Conservation (phyloP, 2,329 filamentous ascomycete species). For the Arthrobotrys megalospora region DNA sequence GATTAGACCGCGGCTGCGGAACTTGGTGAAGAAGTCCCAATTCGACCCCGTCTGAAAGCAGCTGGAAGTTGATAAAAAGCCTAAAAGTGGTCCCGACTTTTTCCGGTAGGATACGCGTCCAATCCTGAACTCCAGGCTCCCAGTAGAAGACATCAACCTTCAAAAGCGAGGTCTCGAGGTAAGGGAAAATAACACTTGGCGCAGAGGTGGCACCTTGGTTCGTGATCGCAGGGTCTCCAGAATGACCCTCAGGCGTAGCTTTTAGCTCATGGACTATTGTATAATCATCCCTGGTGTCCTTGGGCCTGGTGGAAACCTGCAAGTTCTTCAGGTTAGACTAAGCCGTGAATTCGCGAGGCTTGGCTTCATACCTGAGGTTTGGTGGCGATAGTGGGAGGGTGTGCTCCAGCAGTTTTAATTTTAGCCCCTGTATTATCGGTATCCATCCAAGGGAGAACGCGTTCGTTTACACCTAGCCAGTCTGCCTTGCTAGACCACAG, state of each 20-base stretch:
- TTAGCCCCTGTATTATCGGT: neutral
- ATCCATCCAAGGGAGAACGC: conserved; percentile 37
- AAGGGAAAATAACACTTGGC: neutral
- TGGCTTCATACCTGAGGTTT: neutral
- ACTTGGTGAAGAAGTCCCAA: conserved; percentile 32
- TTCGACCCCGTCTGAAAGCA: conserved; percentile 31
- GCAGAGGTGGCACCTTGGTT: neutral
- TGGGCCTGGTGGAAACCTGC: neutral
- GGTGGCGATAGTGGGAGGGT: neutral
- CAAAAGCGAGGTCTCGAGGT: conserved; percentile 1
- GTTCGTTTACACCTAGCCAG: conserved; percentile 31
- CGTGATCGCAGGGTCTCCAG: too few relatives aligned
- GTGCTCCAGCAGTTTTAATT: neutral
- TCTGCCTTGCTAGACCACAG: conserved; percentile 24
- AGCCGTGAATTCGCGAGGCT: neutral
- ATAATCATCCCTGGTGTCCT: neutral
- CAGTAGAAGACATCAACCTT: conserved; percentile 25
- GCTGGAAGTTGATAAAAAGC: conserved; percentile 8
- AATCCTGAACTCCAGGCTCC: conserved; percentile 11
- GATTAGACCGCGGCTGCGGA: neutral
- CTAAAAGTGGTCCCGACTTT: neutral
- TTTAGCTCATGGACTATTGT: too few relatives aligned
- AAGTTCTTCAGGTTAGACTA: neutral
- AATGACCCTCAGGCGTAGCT: too few relatives aligned
- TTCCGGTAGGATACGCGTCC: conserved; percentile 25